phyloP scores from a whole-genome alignment of 805 yeast species.

The Kodamaea laetipori region DNA sequence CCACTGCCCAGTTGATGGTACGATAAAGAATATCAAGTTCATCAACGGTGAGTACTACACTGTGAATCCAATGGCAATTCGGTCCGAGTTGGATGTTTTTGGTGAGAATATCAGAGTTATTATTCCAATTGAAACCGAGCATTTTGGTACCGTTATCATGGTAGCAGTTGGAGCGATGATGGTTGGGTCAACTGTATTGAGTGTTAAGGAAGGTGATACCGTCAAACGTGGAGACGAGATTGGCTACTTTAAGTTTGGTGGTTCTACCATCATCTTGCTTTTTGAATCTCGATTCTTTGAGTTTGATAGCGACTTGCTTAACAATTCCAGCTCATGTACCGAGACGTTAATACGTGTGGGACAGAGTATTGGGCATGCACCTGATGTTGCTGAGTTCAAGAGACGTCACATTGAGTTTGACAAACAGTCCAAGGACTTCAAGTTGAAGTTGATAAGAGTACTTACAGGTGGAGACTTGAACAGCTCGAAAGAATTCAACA shows the following conservation, averaged over 20 bases:
- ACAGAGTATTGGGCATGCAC: constrained; percentile 83
- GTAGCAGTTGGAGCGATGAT: constrained; percentile 97
- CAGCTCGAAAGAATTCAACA: constrained; percentile 31
- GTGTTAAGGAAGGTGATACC: constrained; percentile 59
- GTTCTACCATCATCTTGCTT: constrained; percentile 77
- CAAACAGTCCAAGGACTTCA: constrained; percentile 48
- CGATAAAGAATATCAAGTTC: constrained; percentile 60
- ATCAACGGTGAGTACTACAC: constrained; percentile 93
- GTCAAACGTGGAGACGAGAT: constrained; percentile 77
- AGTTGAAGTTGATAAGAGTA: constrained; percentile 54
- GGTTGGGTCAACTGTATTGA: constrained; percentile 88
- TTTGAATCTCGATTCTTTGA: constrained; percentile 52
- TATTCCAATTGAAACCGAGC: constrained; percentile 70
- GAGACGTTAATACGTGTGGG: constrained; percentile 91
- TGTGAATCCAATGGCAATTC: constrained; percentile 95
- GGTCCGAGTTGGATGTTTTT: constrained; percentile 85
- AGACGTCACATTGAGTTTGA: constrained; percentile 50
- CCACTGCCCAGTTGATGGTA: constrained; percentile 84
- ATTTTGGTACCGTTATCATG: constrained; percentile 78
- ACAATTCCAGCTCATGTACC: constrained; percentile 65
- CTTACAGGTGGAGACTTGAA: constrained; percentile 56
- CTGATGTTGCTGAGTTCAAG: constrained; percentile 48
- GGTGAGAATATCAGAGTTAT: constrained; percentile 87
- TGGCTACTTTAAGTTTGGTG: constrained; percentile 96
- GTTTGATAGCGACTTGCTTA: constrained; percentile 73